Evolutionary conservation across 164 flowering plant species (phyloP), one percentile per base, ranked within the genome.

Genomic region (Aristolochia contorta): DNA sequence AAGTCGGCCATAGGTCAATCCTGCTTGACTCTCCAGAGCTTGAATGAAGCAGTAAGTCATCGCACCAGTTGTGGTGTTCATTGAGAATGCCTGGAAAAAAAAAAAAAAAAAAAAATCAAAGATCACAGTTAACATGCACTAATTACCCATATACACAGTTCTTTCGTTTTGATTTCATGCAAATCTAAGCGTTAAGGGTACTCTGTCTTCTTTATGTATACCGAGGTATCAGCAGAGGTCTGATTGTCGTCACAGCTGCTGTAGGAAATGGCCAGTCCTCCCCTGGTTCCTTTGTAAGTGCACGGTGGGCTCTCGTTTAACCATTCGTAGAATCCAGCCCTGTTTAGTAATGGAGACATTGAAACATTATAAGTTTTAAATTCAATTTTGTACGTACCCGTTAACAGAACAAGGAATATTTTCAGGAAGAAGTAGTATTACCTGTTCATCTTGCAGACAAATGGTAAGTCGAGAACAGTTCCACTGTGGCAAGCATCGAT

Each of bases 401-500:
- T n/a, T n/a, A n/a, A n/a, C n/a, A n/a, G n/a, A n/a, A n/a, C n/a
- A n/a, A n/a, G n/a, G n/a, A n/a, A n/a, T n/a, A n/a, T n/a, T n/a
- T n/a, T n/a, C n/a, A n/a, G n/a, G n/a, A n/a, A n/a, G n/a, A n/a
- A n/a, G n/a, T 55, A 47, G 8, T 3, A 30, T 52, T 9, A 78
- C 88, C 77, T 62, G 71, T 76, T 71, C 72, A 83, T 78, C 68
- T 74, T 73, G 74, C 87, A 91, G 18, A 84, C 23, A 53, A 63
- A 84, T 0, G 85, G 86, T 3, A 91, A 71, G 72, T 91, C 95
- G 23, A 90, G 78, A 20, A 83, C 65, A 1, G 97, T 90, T 51
- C 85, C 93, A 47, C 93, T 84, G 57, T 79, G 76, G 61, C 91
- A 86, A 54, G 89, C 75, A 67, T 87, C 93, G 10, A 88, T 59